Evolutionary conservation across 495 filamentous ascomycete species (phyloP), one percentile per base, ranked within the genome.

Genomic region (Bathelium albidoporum): DNA sequence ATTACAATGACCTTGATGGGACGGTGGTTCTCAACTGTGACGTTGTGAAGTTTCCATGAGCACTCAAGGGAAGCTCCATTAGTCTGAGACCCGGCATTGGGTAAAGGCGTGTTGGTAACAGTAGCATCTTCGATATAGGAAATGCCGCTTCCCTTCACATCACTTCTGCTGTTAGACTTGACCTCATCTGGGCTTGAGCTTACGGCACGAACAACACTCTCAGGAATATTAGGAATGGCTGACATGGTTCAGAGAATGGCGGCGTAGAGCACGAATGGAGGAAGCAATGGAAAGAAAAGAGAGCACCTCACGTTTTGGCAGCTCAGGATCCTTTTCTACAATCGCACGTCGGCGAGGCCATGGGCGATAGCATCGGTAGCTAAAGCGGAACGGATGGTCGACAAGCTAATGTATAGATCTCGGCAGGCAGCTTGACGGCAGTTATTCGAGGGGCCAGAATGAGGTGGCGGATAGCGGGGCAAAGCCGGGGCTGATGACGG

Each of bases 1-100:
- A 89, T 83, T 58, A 87, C 78, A 34, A 84, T 80, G 14, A 89
- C 80, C 52, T 78, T 76, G 32, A 87, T 65, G 0, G 77, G 76
- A 29, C 85, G 79, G 24, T 71, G 74, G 64, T 85, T 77, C 65
- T 88, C 84, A 16, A 87, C 77, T 32, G 82, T 67, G 0, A 49
- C 62, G 45, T 75, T 70, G 49, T 68, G 63, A 2, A 73, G 60
- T 29, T 63, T 58, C 65, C 65, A 69, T 12, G 59, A 39, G 9
- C 59, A 22, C 34, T 22, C 49, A 22, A 49, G 36, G 26, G 59
- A 60, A 20, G 59, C 49, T 32, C 58, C 62, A 36, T 45, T 43
- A 20, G 32, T 64, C 20, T 55, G 49, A 7, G 49, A 20, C 24
- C 29, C 49, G 29, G 49, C 49, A 55, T 55, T 55, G 2, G 9